phyloP scores from a whole-genome alignment of 2,329 filamentous ascomycete species.

The Grosmannia penicillata region DNA sequence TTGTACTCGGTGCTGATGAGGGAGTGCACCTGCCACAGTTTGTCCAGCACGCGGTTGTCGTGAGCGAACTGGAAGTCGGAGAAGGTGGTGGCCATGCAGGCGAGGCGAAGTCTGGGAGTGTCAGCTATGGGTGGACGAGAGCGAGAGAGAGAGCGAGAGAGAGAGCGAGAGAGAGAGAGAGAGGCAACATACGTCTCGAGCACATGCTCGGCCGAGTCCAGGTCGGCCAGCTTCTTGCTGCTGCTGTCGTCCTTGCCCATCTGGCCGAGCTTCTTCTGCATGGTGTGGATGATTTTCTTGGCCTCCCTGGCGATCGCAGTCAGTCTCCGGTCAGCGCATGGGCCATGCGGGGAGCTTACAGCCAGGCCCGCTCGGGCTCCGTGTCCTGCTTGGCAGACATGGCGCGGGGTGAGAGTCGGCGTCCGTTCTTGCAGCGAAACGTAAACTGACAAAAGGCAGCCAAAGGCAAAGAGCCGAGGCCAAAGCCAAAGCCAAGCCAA shows the following conservation, averaged over 20 bases:
- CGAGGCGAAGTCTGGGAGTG: conserved; percentile 45
- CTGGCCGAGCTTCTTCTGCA: conserved; percentile 11
- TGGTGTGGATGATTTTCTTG: conserved; percentile 9
- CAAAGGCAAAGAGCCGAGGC: too few species aligned
- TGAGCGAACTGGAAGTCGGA: conserved; percentile 53
- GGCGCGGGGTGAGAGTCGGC: neutral
- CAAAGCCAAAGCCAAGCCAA: too few species aligned
- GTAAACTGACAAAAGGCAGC: too few species aligned
- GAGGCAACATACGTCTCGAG: conserved; percentile 5
- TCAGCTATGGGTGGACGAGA: neutral
- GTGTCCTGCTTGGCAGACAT: conserved; percentile 3
- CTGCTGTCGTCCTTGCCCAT: conserved; percentile 11
- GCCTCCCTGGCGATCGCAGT: conserved; percentile 7
- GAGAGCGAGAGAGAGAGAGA: neutral
- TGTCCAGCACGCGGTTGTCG: conserved; percentile 48
- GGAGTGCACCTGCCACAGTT: conserved; percentile 67
- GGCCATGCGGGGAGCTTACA: conserved; percentile 5
- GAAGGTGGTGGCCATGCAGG: conserved; percentile 59
- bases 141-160: neutral
- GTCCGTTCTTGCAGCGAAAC: neutral
- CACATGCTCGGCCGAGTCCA: conserved; percentile 9
- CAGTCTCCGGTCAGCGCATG: neutral
- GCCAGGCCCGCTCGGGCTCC: conserved; percentile 9
- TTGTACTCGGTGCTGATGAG: conserved; percentile 68
- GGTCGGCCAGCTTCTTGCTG: conserved; percentile 10